phyloP scores from a whole-genome alignment of 140 eudicot species.

The Erigeron philadelphicus region DNA sequence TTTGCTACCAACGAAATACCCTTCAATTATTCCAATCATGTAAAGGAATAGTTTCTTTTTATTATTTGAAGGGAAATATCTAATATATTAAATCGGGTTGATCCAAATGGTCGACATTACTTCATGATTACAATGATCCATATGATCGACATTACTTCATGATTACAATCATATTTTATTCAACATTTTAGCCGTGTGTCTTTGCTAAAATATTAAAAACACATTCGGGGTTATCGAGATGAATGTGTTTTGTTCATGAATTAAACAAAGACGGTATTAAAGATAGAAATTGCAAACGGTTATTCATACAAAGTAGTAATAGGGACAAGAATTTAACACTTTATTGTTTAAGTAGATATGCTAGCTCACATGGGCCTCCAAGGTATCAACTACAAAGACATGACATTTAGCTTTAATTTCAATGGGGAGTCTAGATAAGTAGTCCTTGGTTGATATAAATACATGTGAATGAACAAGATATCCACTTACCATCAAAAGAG shows the following conservation, averaged over 20 bases:
- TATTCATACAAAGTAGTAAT: no score
- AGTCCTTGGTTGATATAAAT: constrained; percentile 17
- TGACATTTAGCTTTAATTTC: not conserved
- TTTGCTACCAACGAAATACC: constrained; percentile 28
- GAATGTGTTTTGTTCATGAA: not conserved
- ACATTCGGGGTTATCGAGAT: not conserved
- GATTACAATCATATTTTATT: not conserved
- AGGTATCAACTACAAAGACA: not conserved
- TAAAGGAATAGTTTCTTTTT: no score
- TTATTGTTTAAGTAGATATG: not conserved
- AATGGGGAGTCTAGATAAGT: constrained; percentile 9
- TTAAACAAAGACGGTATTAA: constrained; percentile 3
- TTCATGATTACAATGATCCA: not conserved
- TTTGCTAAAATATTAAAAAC: no score
- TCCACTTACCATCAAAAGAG: constrained; percentile 2
- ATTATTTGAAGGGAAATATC: not conserved
- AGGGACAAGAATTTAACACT: no score
- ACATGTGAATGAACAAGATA: constrained; percentile 19
- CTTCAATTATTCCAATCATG: constrained; percentile 25
- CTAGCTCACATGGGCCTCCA: no score
- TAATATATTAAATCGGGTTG: not conserved
- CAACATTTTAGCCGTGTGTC: no score
- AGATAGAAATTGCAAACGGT: not conserved
- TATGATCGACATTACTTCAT: constrained; percentile 1
- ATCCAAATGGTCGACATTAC: not conserved